Evolutionary conservation across 192 early-diverging fungal genomes (phyloP).

Genomic region (Podila epicladia): DNA sequence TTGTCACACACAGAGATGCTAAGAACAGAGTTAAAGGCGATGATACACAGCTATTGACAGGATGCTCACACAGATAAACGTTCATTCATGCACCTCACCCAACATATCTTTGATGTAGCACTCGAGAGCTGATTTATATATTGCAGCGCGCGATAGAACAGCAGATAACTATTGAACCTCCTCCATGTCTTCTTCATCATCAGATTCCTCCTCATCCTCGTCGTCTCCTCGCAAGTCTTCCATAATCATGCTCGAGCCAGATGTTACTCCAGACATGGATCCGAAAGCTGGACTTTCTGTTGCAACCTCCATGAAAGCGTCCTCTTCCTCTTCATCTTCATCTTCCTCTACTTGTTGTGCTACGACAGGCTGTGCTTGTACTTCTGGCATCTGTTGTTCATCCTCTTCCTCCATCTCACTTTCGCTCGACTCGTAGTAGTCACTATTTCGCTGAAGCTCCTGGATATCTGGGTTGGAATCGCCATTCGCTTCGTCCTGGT

Average conservation of each 20-base stretch:
- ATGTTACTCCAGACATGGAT: not conserved
- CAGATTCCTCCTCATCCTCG: conserved; percentile 1
- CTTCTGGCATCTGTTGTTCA: not conserved
- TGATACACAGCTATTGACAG: no score
- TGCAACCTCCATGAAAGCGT: conserved; percentile 26
- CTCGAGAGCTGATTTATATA: not conserved
- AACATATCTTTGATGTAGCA: no score
- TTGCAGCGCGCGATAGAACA: not conserved
- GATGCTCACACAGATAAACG: no score
- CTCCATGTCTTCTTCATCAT: conserved; percentile 24
- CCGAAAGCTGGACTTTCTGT: not conserved
- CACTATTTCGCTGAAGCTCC: not conserved
- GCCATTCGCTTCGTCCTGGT: not conserved
- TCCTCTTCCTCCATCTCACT: not conserved
- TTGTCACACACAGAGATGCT: no score
- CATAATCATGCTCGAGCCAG: not conserved
- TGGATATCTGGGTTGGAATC: not conserved
- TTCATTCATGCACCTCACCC: no score
- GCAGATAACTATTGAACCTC: not conserved
- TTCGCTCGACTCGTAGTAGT: not conserved
- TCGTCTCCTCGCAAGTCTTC: conserved; percentile 4
- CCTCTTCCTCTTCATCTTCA: conserved; percentile 20
- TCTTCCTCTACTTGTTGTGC: not conserved
- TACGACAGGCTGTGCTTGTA: not conserved
- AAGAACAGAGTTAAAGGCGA: no score